Base-by-base conservation (phyloP, 1,284 basidiomycete genomes). In the Peniophora sp. region DNA sequence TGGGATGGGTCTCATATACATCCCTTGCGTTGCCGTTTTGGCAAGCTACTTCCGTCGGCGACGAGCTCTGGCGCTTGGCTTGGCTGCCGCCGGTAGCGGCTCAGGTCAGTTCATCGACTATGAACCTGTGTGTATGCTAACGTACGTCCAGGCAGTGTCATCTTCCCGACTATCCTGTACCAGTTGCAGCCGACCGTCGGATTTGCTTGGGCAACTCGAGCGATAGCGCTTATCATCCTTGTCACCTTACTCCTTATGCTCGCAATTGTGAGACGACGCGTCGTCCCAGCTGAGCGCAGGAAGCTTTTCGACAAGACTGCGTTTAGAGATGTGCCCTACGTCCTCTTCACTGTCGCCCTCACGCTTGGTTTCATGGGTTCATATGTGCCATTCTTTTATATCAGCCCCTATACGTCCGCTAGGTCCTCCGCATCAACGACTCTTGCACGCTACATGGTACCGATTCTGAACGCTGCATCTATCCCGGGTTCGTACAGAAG, bases 1-100 rank as follows among this genome's bases (percentile, higher is more conserved):
- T n/a, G 75, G 78, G 11, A 76, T 77, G 23, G 81, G 77, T 5
- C 58, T 82, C 52, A 55, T 84, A 76, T 83, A 52, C 34, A 47
- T 55, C 10, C 55, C 55, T 12, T 52, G 55, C 38, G 12, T 56
- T 25, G 53, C 55, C 5, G 11, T 56, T 22, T 35, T 56, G 12
- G 52, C 55, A 41, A 56, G 50, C 17, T 56, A 56, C 43, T 56
- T 55, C 25, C 32, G 45, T 24, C 52, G 52, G 17, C 19, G 39
- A 51, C 48, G 79, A 68, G 17, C 38, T 23, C 34, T 24, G n/a
- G 50, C 54, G 23, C 50, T 50, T 36, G 52, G 47, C 20, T 45
- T 50, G 45, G 20, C 34, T 43, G 14, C 51, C 24, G 49, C 47
- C 23, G 51, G 56, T 22, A 48, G 43, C 39, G 72, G 78, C 51